Conservation (phyloP, 2,329 filamentous ascomycete genomes). For the Pestalotiopsis sp. region DNA sequence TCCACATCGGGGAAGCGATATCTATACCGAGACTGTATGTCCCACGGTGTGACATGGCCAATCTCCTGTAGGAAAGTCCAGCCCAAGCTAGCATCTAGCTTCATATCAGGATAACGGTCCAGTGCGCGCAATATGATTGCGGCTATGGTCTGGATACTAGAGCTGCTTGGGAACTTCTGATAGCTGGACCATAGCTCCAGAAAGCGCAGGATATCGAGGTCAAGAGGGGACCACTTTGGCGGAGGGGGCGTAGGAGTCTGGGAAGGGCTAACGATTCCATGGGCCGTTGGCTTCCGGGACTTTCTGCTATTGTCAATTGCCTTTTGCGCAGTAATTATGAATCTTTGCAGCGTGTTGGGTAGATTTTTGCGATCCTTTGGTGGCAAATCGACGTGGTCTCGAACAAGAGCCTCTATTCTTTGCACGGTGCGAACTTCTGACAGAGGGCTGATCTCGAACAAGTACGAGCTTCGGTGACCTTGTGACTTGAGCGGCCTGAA, state of each 20-base stretch:
- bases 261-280: constrained; percentile 50
- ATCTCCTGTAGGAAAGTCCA: constrained; percentile 77
- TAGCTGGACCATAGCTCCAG: constrained; percentile 69
- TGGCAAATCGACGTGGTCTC: constrained; percentile 51
- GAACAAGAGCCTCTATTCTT: constrained; percentile 53
- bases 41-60: constrained; percentile 71
- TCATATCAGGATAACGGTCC: constrained; percentile 58
- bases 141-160: constrained; percentile 62
- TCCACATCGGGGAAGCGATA: constrained; percentile 53
- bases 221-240: constrained; percentile 48
- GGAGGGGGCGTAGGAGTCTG: constrained; percentile 16
- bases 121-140: constrained; percentile 65
- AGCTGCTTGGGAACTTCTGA: constrained; percentile 52
- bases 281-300: constrained; percentile 48
- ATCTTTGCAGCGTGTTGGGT: constrained; percentile 37
- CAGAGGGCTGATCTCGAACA: constrained; percentile 65
- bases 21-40: constrained; percentile 66
- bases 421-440: constrained; percentile 55
- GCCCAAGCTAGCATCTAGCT: constrained; percentile 48
- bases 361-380: background rate
- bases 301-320: constrained; percentile 55
- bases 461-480: constrained; percentile 52
- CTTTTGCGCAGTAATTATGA: constrained; percentile 51
- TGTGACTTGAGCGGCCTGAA: constrained; percentile 58
- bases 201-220: constrained; percentile 65